Percentiles rank a stretch among this genome's conserved stretches.
phyloP scores from a whole-genome alignment of 352 stramenopile species.

The Lagenidium sp. region DNA sequence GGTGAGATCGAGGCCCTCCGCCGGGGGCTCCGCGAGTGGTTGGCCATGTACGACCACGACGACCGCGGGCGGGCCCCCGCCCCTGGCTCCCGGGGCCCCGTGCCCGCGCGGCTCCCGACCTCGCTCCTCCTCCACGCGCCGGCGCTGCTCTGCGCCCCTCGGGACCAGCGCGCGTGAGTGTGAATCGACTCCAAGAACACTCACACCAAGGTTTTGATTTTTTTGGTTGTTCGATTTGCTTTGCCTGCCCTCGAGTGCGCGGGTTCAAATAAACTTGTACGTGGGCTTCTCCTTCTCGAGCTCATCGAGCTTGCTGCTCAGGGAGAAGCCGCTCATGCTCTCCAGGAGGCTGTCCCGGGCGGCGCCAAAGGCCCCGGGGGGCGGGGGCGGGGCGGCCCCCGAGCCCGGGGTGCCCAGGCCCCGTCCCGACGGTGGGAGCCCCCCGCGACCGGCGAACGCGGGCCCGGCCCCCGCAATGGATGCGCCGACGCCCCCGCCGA shows the following conservation, averaged over 20 bases:
- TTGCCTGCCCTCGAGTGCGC: too few species aligned
- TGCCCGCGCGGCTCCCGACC: slow-evolving; percentile 23
- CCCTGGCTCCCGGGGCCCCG: too few species aligned
- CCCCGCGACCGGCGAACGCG: too few species aligned
- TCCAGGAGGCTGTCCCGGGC: slow-evolving; percentile 2
- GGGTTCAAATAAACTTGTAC: slow-evolving; percentile 12
- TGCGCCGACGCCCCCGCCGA: background rate
- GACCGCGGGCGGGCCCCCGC: background rate
- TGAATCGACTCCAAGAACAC: too few species aligned
- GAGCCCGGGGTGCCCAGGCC: background rate
- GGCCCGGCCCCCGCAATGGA: background rate
- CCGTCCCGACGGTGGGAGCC: background rate
- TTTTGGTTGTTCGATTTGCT: too few species aligned
- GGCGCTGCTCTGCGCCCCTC: too few species aligned
- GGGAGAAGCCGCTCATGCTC: slow-evolving; percentile 15
- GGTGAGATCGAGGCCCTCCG: slow-evolving; percentile 50
- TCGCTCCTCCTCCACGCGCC: slow-evolving; percentile 74
- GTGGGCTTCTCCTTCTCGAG: slow-evolving; percentile 54
- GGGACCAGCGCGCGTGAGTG: too few species aligned
- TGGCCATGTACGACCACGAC: slow-evolving; percentile 67
- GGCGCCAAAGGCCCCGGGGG: background rate
- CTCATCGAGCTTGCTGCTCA: slow-evolving; percentile 68
- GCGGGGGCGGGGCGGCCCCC: background rate
- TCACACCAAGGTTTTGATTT: too few species aligned
- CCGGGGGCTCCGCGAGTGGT: slow-evolving; percentile 47